phyloP scores from a whole-genome alignment of 345 rosid genomes.

The Stellera chamaejasme region DNA sequence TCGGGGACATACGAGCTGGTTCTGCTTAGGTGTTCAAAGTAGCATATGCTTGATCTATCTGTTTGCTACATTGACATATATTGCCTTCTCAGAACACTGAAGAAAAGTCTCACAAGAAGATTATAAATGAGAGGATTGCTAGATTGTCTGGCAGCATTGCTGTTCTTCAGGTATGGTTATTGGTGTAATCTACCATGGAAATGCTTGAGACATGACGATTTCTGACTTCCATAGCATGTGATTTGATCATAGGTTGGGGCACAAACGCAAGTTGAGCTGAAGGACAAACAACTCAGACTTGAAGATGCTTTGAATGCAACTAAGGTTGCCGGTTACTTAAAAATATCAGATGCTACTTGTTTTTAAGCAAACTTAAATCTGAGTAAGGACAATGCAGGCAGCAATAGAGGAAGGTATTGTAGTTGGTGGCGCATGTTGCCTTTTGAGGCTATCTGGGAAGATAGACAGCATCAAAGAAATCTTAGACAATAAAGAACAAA shows the following conservation, averaged over 20 bases:
- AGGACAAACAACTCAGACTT: slow-evolving; percentile 76
- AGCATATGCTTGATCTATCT: slow-evolving; percentile 2
- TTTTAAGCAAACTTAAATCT: slow-evolving; percentile 6
- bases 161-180: slow-evolving; percentile 55
- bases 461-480: slow-evolving; percentile 54
- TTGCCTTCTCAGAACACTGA: slow-evolving; percentile 50
- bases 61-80: neutral
- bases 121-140: slow-evolving; percentile 79
- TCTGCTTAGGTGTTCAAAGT: neutral
- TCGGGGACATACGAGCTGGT: neutral
- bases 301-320: slow-evolving; percentile 98
- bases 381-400: slow-evolving; percentile 41
- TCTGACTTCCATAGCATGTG: slow-evolving; percentile 1
- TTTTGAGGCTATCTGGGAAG: slow-evolving; percentile 65
- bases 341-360: neutral
- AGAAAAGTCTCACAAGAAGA: slow-evolving; percentile 64
- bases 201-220: neutral
- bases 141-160: slow-evolving; percentile 84
- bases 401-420: slow-evolving; percentile 95
- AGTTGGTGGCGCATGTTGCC: slow-evolving; percentile 88
- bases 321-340: slow-evolving; percentile 37
- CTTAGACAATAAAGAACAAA: slow-evolving; percentile 76
- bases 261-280: slow-evolving; percentile 81
- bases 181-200: neutral
- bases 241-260: slow-evolving; percentile 69